A percentile compares a stretch with the other conserved stretches of the same genome.
These are phyloP conservation scores for Phytophthora ohioensis DNA, from an alignment of 352 stramenopile genomes.

Conservation along the genomic window DNA sequence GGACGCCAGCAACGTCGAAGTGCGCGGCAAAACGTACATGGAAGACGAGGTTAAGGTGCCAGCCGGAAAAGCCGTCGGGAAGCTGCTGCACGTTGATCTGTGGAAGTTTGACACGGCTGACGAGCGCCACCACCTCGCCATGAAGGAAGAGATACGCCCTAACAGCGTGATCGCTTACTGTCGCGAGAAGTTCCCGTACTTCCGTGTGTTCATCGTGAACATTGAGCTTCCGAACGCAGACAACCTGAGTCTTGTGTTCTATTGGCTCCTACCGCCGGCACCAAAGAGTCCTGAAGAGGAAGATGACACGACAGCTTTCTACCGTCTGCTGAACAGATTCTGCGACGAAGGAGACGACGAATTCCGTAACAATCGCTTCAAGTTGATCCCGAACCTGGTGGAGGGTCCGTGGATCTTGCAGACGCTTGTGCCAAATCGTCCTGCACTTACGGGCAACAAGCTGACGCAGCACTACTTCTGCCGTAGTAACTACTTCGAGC, in stretches of 20 bases:
- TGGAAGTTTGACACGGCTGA: slow-evolving; percentile 57
- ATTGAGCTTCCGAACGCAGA: slow-evolving; percentile 80
- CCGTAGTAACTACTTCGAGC: slow-evolving; percentile 84
- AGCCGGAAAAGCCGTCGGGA: slow-evolving; percentile 51
- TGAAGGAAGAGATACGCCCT: slow-evolving; percentile 49
- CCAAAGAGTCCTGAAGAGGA: slow-evolving; percentile 9
- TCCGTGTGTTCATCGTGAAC: slow-evolving; percentile 89
- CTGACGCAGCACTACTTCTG: slow-evolving; percentile 89
- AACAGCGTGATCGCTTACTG: slow-evolving; percentile 66
- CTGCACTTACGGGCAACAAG: slow-evolving; percentile 86
- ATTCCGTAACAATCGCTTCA: slow-evolving; percentile 85
- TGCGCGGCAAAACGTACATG: slow-evolving; percentile 69
- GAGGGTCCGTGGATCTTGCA: slow-evolving; percentile 89
- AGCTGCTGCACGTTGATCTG: slow-evolving; percentile 74
- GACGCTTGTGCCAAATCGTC: slow-evolving; percentile 82
- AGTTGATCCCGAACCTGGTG: slow-evolving; percentile 89
- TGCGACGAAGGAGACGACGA: slow-evolving; percentile 50
- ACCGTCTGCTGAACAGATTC: slow-evolving; percentile 68
- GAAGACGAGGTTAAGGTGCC: slow-evolving; percentile 64
- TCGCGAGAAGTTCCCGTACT: slow-evolving; percentile 49
- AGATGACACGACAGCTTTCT: slow-evolving; percentile 50
- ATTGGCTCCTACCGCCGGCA: slow-evolving; percentile 68
- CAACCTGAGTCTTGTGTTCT: slow-evolving; percentile 78
- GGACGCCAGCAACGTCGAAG: slow-evolving; percentile 53
- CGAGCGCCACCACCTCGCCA: slow-evolving; percentile 63